phyloP scores from a whole-genome alignment of 1,284 basidiomycete genomes.

The Trametes pubescens region DNA sequence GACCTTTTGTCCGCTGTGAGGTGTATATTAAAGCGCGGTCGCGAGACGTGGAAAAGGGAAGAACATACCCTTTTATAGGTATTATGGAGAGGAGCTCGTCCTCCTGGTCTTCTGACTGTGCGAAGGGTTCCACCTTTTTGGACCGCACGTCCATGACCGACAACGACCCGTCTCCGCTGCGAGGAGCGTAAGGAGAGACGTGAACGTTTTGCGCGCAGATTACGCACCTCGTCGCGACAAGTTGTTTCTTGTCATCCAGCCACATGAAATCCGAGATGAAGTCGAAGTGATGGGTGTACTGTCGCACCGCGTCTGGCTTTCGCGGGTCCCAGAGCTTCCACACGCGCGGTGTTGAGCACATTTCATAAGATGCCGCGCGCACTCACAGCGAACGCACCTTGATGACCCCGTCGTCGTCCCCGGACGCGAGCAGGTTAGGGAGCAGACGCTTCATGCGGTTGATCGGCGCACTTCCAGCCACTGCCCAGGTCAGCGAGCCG shows the following conservation, averaged over 20 bases:
- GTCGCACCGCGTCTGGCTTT: slow-evolving; percentile 65
- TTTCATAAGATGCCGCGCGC: not conserved
- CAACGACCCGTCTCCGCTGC: slow-evolving; percentile 90
- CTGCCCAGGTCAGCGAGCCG: slow-evolving; percentile 46
- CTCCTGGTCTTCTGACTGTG: slow-evolving; percentile 93
- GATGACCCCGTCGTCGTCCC: slow-evolving; percentile 94
- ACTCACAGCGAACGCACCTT: slow-evolving; percentile 63
- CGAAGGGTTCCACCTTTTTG: slow-evolving; percentile 76
- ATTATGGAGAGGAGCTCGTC: slow-evolving; percentile 91
- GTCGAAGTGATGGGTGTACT: slow-evolving; percentile 91
- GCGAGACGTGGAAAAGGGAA: not conserved
- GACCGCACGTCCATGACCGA: slow-evolving; percentile 90
- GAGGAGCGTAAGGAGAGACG: not conserved
- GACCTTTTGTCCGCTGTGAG: slow-evolving; percentile 73
- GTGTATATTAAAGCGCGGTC: not conserved
- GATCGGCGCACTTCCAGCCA: slow-evolving; percentile 73
- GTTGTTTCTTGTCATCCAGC: slow-evolving; percentile 84
- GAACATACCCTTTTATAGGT: slow-evolving; percentile 77
- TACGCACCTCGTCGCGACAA: slow-evolving; percentile 83
- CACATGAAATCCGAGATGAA: slow-evolving; percentile 96
- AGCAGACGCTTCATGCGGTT: slow-evolving; percentile 81
- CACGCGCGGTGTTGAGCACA: not conserved
- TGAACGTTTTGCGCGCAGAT: not conserved
- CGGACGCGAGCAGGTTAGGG: slow-evolving; percentile 80
- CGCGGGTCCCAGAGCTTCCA: slow-evolving; percentile 89